These are phyloP conservation scores for Fonsecaea multimorphosa DNA, from an alignment of 2,329 filamentous ascomycete species.

Conservation along the genomic window DNA sequence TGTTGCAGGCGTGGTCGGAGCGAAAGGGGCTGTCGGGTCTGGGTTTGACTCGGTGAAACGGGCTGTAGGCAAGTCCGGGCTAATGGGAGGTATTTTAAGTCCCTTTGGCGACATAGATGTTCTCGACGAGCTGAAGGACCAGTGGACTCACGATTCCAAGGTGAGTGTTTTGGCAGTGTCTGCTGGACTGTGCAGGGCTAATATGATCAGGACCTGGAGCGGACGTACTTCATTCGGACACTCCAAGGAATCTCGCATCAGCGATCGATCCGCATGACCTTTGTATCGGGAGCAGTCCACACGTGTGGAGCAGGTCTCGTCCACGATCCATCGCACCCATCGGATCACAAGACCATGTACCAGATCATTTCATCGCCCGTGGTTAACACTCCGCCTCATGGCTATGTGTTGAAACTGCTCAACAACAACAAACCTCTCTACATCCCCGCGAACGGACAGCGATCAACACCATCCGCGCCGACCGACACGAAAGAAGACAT, in stretches of 20 bases:
- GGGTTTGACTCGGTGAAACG: constrained; percentile 96
- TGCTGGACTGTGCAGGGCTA: neutral
- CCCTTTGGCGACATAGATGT: constrained; percentile 96
- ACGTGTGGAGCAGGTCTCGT: constrained; percentile 89
- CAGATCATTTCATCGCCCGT: constrained; percentile 93
- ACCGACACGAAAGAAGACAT: constrained; percentile 98
- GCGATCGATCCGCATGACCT: constrained; percentile 95
- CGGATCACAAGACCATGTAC: constrained; percentile 99
- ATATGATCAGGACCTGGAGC: constrained; percentile 74
- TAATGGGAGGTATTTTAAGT: constrained; percentile 95
- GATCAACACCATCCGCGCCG: constrained; percentile 67
- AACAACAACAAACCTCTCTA: constrained; percentile 86
- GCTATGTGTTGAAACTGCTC: constrained; percentile 90
- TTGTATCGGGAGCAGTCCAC: constrained; percentile 89
- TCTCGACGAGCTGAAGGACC: constrained; percentile 89
- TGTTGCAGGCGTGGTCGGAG: constrained; percentile 92
- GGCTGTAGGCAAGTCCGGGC: constrained; percentile 89
- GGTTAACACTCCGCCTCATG: constrained; percentile 83
- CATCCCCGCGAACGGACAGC: constrained; percentile 84
- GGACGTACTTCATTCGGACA: constrained; percentile 94
- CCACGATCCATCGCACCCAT: constrained; percentile 88
- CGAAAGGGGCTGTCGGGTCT: constrained; percentile 88
- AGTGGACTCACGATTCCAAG: constrained; percentile 98
- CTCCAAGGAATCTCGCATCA: constrained; percentile 94
- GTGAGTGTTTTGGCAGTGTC: constrained; percentile 46